Percentiles rank a stretch among this genome's conserved stretches.
Conservation (phyloP, 768 basidiomycete genomes). For the Chalciporus chontae region DNA sequence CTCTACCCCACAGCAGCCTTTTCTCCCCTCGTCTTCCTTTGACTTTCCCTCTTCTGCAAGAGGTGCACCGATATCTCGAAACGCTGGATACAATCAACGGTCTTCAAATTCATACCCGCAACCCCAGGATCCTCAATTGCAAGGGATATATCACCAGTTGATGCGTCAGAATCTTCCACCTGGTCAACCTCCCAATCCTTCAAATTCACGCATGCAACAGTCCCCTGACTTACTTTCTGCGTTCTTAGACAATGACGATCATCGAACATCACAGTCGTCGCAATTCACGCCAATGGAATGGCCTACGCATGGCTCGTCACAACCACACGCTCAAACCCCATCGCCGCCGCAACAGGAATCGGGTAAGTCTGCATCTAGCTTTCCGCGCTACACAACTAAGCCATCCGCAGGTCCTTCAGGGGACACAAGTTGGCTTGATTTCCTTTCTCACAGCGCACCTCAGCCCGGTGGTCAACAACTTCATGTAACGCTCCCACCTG, state of each 20-base stretch:
- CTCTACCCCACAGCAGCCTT: slow-evolving; percentile 20
- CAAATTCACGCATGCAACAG: slow-evolving; percentile 22
- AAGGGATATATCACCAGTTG: slow-evolving; percentile 30
- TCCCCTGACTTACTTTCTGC: slow-evolving; percentile 28
- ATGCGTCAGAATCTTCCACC: slow-evolving; percentile 26
- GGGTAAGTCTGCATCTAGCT: slow-evolving; percentile 9
- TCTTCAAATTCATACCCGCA: slow-evolving; percentile 24
- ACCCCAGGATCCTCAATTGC: slow-evolving; percentile 28
- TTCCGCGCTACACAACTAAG: neutral
- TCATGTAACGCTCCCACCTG: slow-evolving; percentile 28
- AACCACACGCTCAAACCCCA: slow-evolving; percentile 15
- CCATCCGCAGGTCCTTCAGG: slow-evolving; percentile 20
- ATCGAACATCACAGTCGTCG: slow-evolving; percentile 19
- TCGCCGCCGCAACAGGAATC: slow-evolving; percentile 24
- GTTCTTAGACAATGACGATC: slow-evolving; percentile 30
- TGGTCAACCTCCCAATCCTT: slow-evolving; percentile 14
- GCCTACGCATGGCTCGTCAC: slow-evolving; percentile 31
- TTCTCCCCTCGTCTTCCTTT: slow-evolving; percentile 24
- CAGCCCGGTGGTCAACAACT: slow-evolving; percentile 24
- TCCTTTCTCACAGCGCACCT: slow-evolving; percentile 27
- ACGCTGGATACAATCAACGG: slow-evolving; percentile 24
- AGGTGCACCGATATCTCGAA: slow-evolving; percentile 20
- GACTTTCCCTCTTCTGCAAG: slow-evolving; percentile 32
- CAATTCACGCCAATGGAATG: slow-evolving; percentile 30
- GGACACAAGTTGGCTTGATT: slow-evolving; percentile 34